Percentiles rank a stretch among this genome's conserved stretches.
Conservation (phyloP, 148 eudicot genomes). For the Selenicereus undatus region DNA sequence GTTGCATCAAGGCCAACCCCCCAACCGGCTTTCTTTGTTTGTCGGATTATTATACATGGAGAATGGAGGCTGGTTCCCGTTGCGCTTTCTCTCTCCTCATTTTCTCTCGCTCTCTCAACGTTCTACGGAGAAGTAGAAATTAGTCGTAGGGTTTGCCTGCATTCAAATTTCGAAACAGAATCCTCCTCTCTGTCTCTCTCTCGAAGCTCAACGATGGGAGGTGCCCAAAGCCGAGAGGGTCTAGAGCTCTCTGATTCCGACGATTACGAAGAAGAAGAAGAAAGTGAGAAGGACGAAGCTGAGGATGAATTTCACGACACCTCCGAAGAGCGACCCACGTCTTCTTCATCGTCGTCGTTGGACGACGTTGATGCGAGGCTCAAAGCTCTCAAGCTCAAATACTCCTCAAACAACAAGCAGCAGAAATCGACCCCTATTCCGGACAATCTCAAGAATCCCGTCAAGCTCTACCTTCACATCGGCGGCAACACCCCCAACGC, state of each 20-base stretch:
- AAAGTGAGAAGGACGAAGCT: slow-evolving; percentile 26
- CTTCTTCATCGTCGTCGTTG: slow-evolving; percentile 27
- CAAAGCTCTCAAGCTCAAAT: slow-evolving; percentile 53
- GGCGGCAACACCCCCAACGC: slow-evolving; percentile 81
- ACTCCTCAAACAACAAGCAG: slow-evolving; percentile 32
- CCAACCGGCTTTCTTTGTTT: not conserved
- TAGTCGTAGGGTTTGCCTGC: not conserved
- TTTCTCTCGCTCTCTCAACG: not conserved
- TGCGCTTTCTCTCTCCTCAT: too few species aligned
- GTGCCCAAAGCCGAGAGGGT: slow-evolving; percentile 64
- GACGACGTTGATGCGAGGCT: slow-evolving; percentile 64
- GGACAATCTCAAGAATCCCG: slow-evolving; percentile 32
- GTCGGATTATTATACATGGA: not conserved
- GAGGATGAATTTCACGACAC: slow-evolving; percentile 31
- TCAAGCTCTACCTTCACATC: slow-evolving; percentile 66
- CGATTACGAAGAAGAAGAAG: slow-evolving; percentile 33
- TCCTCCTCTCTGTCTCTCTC: slow-evolving; percentile 31
- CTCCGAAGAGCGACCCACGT: slow-evolving; percentile 24
- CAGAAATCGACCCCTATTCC: not conserved
- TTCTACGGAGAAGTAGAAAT: not conserved
- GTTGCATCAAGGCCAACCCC: not conserved
- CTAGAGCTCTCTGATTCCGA: slow-evolving; percentile 68
- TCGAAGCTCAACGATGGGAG: slow-evolving; percentile 44
- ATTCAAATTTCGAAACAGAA: slow-evolving; percentile 11
- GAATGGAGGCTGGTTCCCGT: too few species aligned